phyloP scores from a whole-genome alignment of 129 eudicot species.

The Oenanthe sinensis region DNA sequence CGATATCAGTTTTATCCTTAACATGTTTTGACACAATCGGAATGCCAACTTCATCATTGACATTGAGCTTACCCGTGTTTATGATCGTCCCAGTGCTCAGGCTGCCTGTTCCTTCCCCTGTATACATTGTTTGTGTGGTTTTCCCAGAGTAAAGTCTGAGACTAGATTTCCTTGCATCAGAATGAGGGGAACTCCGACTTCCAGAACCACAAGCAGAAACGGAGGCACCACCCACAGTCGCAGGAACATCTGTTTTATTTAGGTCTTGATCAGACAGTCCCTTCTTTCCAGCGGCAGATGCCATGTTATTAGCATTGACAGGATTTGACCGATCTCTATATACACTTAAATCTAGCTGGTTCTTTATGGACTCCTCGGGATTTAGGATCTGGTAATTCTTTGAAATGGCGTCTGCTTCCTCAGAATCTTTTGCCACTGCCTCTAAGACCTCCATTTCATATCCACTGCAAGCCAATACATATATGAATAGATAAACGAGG shows the following conservation, averaged over 20 bases:
- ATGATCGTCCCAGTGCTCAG: constrained; percentile 13
- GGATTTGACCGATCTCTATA: constrained; percentile 18
- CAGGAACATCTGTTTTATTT: constrained; percentile 12
- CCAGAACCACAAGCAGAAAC: constrained; percentile 25
- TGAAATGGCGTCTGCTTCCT: constrained; percentile 18
- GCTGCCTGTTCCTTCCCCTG: constrained; percentile 20
- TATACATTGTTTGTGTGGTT: constrained; percentile 12
- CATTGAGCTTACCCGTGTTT: constrained; percentile 15
- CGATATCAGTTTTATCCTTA: constrained; percentile 11
- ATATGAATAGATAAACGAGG: neutral
- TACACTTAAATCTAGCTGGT: constrained; percentile 23
- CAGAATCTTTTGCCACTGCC: constrained; percentile 86
- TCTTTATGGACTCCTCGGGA: constrained; percentile 22
- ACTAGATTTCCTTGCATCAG: constrained; percentile 21
- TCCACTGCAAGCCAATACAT: constrained; percentile 36
- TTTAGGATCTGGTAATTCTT: constrained; percentile 12
- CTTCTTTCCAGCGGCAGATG: constrained; percentile 17
- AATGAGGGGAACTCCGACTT: constrained; percentile 29
- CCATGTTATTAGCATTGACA: constrained; percentile 16
- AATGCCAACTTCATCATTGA: constrained; percentile 13
- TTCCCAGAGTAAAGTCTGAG: constrained; percentile 19
- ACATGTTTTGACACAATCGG: neutral
- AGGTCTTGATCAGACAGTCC: constrained; percentile 17
- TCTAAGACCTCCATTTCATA: constrained; percentile 75
- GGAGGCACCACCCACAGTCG: constrained; percentile 15